These are phyloP conservation scores for Pterocarpus macrocarpus DNA, from an alignment of 306 rosid genomes.

Conservation along the genomic window DNA sequence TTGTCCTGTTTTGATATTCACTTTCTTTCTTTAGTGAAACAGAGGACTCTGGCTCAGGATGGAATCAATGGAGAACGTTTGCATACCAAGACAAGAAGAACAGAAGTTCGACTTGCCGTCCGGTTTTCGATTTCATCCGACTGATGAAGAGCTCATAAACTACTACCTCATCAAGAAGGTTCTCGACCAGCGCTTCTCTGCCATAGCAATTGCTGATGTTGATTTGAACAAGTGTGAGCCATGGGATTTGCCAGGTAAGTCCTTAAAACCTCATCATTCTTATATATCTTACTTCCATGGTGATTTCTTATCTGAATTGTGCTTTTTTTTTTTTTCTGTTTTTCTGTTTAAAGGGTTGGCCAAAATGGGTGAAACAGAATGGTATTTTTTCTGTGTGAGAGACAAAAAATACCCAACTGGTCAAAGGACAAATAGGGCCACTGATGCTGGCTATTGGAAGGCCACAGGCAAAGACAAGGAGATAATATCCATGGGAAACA, in stretches of 20 bases:
- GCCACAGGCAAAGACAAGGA: constrained; percentile 92
- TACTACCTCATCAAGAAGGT: constrained; percentile 72
- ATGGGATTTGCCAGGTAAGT: constrained; percentile 89
- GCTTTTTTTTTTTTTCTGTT: background rate
- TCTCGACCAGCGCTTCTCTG: constrained; percentile 55
- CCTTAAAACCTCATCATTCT: background rate
- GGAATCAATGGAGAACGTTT: constrained; percentile 57
- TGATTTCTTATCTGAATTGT: constrained; percentile 10
- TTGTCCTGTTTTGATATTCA: constrained; percentile 8
- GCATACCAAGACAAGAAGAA: constrained; percentile 39
- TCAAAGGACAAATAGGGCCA: constrained; percentile 77
- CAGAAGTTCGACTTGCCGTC: constrained; percentile 63
- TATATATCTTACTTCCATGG: background rate
- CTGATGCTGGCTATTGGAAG: constrained; percentile 86
- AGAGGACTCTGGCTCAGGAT: constrained; percentile 19
- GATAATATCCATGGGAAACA: constrained; percentile 48
- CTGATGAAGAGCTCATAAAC: constrained; percentile 79
- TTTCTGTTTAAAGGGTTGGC: constrained; percentile 65
- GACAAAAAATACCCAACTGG: constrained; percentile 87
- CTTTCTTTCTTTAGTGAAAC: constrained; percentile 22
- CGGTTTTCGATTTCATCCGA: constrained; percentile 86
- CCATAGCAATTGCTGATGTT: constrained; percentile 72
- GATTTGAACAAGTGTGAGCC: constrained; percentile 89
- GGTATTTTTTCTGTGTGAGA: constrained; percentile 79
- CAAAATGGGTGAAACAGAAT: constrained; percentile 83